phyloP scores from a whole-genome alignment of 1,139 yeast species.

The Saccharomyces hybrid region DNA sequence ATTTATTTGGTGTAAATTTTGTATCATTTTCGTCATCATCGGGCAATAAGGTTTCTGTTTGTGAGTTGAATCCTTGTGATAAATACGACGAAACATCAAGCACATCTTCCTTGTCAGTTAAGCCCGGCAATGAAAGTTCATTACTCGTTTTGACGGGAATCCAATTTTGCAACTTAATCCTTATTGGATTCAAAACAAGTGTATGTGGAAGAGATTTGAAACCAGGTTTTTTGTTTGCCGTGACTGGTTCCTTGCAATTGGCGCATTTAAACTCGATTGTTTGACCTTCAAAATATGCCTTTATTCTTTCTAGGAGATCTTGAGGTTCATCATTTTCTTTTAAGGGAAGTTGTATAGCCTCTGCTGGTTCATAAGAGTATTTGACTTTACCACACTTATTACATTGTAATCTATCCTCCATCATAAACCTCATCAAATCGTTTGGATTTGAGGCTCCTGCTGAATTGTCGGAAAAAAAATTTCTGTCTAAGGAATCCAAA shows the following conservation, averaged over 20 bases:
- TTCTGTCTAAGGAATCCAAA: constrained; percentile 50
- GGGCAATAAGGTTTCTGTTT: constrained; percentile 39
- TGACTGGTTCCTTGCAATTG: constrained; percentile 38
- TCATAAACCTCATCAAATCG: constrained; percentile 52
- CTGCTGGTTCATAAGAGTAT: constrained; percentile 52
- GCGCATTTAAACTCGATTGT: constrained; percentile 63
- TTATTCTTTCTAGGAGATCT: constrained; percentile 46
- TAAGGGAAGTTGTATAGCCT: constrained; percentile 60
- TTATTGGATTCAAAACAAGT: constrained; percentile 64
- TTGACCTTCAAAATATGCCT: constrained; percentile 43
- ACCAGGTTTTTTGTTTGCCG: constrained; percentile 42
- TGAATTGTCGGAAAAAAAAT: constrained; percentile 28
- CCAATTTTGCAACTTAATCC: constrained; percentile 85
- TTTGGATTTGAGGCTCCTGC: constrained; percentile 36
- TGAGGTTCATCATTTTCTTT: constrained; percentile 37
- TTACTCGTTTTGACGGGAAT: constrained; percentile 76
- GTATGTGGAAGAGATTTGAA: constrained; percentile 62
- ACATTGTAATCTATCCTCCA: constrained; percentile 62
- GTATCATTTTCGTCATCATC: constrained; percentile 28
- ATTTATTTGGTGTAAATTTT: constrained; percentile 49
- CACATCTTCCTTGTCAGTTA: constrained; percentile 13
- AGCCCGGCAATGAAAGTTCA: constrained; percentile 55
- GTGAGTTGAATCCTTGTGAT: constrained; percentile 30
- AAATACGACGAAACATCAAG: constrained; percentile 36
- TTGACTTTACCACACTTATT: constrained; percentile 53